Conservation (phyloP, 345 rosid species). For the Boechera stricta region DNA sequence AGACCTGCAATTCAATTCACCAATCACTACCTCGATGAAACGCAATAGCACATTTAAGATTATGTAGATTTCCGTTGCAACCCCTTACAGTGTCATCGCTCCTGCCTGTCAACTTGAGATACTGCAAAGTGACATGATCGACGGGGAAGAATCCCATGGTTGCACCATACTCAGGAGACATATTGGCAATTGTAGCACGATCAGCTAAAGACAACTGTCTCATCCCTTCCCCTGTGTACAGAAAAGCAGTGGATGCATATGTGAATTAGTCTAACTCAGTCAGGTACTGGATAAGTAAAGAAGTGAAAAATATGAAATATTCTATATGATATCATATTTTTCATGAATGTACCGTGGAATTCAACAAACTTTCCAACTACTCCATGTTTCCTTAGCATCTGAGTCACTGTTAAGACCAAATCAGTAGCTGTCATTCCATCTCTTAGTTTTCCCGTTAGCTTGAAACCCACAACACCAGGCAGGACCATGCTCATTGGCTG, state of each 20-base stretch:
- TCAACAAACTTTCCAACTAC: slow-evolving; percentile 3
- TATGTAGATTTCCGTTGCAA: not conserved
- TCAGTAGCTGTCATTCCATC: slow-evolving; percentile 12
- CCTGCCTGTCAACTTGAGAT: slow-evolving; percentile 95
- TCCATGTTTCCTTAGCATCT: slow-evolving; percentile 1
- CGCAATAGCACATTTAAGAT: not conserved
- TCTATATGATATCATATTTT: not conserved
- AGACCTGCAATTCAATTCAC: slow-evolving; percentile 3
- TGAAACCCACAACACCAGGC: slow-evolving; percentile 4
- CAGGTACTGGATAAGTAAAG: not conserved
- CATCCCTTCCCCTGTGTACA: slow-evolving; percentile 2
- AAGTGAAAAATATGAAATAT: not conserved
- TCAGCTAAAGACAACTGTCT: slow-evolving; percentile 4
- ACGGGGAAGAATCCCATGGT: slow-evolving; percentile 99
- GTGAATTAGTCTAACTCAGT: not conserved
- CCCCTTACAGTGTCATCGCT: slow-evolving; percentile 63
- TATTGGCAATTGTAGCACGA: slow-evolving; percentile 78
- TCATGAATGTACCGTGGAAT: not conserved
- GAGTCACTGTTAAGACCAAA: slow-evolving; percentile 11
- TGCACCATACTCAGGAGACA: slow-evolving; percentile 99
- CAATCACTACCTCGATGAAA: not conserved
- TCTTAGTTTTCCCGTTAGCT: not conserved
- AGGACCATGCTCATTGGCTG: slow-evolving; percentile 15
- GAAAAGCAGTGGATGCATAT: not conserved
- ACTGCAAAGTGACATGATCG: slow-evolving; percentile 91